Evolutionary conservation across 2,329 filamentous ascomycete species (phyloP).

Genomic region (Trichoderma hamatum): DNA sequence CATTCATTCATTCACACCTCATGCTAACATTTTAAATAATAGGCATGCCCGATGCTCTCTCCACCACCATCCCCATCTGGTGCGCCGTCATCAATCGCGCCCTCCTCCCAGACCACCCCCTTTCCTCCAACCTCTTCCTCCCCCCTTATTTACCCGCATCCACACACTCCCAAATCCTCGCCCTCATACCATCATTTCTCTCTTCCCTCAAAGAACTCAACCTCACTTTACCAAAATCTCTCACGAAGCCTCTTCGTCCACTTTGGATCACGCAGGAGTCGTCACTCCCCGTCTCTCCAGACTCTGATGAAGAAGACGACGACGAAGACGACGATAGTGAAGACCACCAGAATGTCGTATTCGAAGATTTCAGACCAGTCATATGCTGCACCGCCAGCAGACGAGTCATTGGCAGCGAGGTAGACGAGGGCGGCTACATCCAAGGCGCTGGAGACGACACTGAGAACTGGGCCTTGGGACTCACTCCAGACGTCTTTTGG

Average conservation of each 20-base stretch:
- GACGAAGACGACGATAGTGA: neutral
- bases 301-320: conserved; percentile 28
- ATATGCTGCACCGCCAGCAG: conserved; percentile 86
- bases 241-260: conserved; percentile 74
- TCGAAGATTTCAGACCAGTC: conserved; percentile 67
- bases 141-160: conserved; percentile 71
- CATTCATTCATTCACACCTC: neutral
- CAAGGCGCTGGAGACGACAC: conserved; percentile 95
- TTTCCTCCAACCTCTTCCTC: conserved; percentile 62
- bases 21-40: conserved; percentile 27
- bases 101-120: conserved; percentile 65
- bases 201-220: conserved; percentile 57
- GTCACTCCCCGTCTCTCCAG: conserved; percentile 38
- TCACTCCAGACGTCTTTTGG: conserved; percentile 85
- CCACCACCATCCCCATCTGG: conserved; percentile 94
- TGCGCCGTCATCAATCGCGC: conserved; percentile 80
- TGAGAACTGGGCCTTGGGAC: conserved; percentile 85
- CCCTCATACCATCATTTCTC: conserved; percentile 60
- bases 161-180: conserved; percentile 76
- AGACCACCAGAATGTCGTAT: conserved; percentile 40
- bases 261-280: conserved; percentile 80
- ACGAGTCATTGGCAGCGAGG: conserved; percentile 67
- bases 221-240: conserved; percentile 55
- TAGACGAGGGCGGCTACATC: conserved; percentile 70
- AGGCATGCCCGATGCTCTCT: conserved; percentile 92